Evolutionary conservation across 192 early-diverging fungal genomes (phyloP).

Genomic region (Umbelopsis sp.): DNA sequence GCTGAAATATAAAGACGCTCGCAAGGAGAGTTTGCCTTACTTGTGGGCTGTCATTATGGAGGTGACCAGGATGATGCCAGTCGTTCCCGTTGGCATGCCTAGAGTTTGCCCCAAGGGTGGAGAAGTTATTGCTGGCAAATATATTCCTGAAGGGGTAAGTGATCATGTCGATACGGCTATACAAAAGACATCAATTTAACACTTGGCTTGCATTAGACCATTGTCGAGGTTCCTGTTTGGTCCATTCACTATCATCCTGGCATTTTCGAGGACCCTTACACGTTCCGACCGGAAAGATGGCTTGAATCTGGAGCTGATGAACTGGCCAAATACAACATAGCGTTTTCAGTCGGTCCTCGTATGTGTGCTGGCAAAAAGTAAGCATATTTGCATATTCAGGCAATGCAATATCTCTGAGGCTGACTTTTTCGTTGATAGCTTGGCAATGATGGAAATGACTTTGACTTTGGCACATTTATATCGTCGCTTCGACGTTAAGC

Average conservation of each 20-base stretch:
- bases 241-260: background rate
- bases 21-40: constrained; percentile 8
- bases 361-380: constrained; percentile 23
- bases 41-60: constrained; percentile 27
- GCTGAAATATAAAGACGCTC: constrained; percentile 18
- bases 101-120: constrained; percentile 9
- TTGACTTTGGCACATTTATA: background rate
- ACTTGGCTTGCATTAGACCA: background rate
- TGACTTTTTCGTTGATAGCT: background rate
- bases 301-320: background rate
- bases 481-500: constrained; percentile 3
- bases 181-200: no score
- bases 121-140: background rate
- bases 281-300: constrained; percentile 19
- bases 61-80: constrained; percentile 10
- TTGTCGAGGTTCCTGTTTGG: constrained; percentile 7
- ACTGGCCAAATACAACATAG: background rate
- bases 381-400: background rate
- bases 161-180: background rate
- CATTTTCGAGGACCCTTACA: background rate
- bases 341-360: constrained; percentile 17
- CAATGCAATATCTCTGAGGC: background rate
- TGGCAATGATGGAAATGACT: constrained; percentile 21
- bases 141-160: constrained; percentile 2
- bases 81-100: constrained; percentile 18